Evolutionary conservation across 164 flowering plant genomes (phyloP), one percentile per base, ranked within the genome.

Genomic region (Hamamelis virginiana): DNA sequence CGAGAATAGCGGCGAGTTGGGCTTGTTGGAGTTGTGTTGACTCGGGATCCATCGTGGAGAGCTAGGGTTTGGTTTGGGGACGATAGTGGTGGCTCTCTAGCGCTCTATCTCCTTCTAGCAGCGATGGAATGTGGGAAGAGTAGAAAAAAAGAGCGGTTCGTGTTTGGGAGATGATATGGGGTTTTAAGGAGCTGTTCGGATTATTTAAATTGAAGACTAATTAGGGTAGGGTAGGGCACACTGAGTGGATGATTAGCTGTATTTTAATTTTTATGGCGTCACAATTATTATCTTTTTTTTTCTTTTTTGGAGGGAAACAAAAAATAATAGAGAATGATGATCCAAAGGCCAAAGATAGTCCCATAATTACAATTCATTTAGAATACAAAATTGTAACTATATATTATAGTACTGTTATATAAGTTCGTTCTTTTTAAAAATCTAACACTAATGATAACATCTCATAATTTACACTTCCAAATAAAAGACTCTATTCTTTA

Each of bases 1-100:
- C 75, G 27, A 81, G 81, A 23, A 69, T 67, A 18, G 78, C 67
- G 3, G 77, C 74, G 53, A 79, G 43, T 59, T 79, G 82, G 14
- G 80, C 75, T 33, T 62, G 80, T 11, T 79, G 73, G 28, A 68
- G 51, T 38, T 76, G 82, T 55, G 70, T 44, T 21, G 70, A 26
- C 43, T 76, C 71, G 70, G 78, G 22, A 27, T 59, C 75, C 75
- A 74, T 78, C 11, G 70, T 33, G 50, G 55, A 62, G 60, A 65
- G 50, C 55, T 73, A 62, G 71, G 71, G 71, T 62, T 73, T 47
- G 15, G 9, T 45, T n/a, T n/a, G n/a, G n/a, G 10, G 55, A 18
- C n/a, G 22, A 33, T 33, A 33, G 41, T 33, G 41, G 41, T 33
- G 41, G 41, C 41, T 6, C 41, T 33, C 41, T 33, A 33, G 41